These are phyloP conservation scores for Crucibulum laeve DNA, from an alignment of 768 basidiomycete genomes.

Conservation along the genomic window DNA sequence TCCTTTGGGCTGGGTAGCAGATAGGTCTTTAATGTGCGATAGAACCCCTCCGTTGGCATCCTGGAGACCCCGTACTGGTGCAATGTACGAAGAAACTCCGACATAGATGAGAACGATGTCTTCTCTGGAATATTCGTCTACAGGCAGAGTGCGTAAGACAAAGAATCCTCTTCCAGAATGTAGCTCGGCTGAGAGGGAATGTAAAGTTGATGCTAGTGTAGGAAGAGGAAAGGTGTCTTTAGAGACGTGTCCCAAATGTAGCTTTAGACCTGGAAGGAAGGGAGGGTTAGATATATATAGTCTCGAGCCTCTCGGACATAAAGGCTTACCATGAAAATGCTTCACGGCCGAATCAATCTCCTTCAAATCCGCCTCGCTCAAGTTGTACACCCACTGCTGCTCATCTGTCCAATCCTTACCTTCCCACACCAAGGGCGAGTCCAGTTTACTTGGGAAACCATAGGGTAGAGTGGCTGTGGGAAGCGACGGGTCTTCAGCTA, in stretches of 20 bases:
- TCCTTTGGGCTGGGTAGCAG: conserved; percentile 27
- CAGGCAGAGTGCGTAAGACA: conserved; percentile 41
- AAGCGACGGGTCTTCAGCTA: conserved; percentile 1
- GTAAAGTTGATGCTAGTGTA: conserved; percentile 28
- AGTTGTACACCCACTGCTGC: conserved; percentile 4
- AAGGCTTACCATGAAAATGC: neutral
- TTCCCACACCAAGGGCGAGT: conserved; percentile 8
- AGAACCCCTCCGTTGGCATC: conserved; percentile 30
- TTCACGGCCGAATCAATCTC: conserved; percentile 4
- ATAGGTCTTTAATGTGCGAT: conserved; percentile 43
- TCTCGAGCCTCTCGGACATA: too few relatives aligned
- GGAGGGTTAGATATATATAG: too few relatives aligned
- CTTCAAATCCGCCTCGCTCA: conserved; percentile 2
- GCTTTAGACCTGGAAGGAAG: conserved; percentile 14
- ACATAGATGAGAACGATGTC: conserved; percentile 40
- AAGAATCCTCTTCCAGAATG: conserved; percentile 44
- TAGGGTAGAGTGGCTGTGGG: conserved; percentile 3
- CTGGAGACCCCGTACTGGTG: conserved; percentile 12
- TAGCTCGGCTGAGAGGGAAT: conserved; percentile 32
- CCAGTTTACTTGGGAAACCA: conserved; percentile 4
- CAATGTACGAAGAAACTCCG: conserved; percentile 24
- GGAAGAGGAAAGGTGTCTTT: conserved; percentile 41
- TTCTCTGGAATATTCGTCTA: conserved; percentile 32
- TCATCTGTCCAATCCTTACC: conserved; percentile 4
- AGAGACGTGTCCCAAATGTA: conserved; percentile 24